These are phyloP conservation scores for Cytospora leucostoma DNA, from an alignment of 2,329 filamentous ascomycete genomes.

Conservation along the genomic window DNA sequence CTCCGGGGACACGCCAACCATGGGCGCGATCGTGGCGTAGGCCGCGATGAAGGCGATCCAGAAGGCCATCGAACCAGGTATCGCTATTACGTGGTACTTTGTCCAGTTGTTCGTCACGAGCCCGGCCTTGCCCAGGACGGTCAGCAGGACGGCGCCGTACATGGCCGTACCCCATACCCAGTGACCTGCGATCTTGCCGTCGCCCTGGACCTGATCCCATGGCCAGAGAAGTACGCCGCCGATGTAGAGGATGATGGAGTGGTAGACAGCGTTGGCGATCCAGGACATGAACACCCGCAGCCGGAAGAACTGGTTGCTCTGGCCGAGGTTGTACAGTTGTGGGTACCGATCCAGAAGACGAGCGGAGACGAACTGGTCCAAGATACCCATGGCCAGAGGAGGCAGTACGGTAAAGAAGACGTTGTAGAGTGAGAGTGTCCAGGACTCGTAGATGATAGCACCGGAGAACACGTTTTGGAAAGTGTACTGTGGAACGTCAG, in stretches of 20 bases:
- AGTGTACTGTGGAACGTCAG: conserved; percentile 65
- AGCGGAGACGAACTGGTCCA: conserved; percentile 96
- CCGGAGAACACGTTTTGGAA: conserved; percentile 99
- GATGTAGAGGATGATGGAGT: conserved; percentile 91
- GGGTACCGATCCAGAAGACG: conserved; percentile 92
- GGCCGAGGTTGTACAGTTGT: conserved; percentile 90
- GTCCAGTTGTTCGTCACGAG: conserved; percentile 98
- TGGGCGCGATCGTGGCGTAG: conserved; percentile 85
- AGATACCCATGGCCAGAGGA: conserved; percentile 90
- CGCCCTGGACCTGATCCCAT: conserved; percentile 72
- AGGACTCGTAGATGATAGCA: conserved; percentile 97
- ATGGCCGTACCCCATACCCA: conserved; percentile 98
- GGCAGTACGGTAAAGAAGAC: conserved; percentile 95
- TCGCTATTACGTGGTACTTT: conserved; percentile 94
- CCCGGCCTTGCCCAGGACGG: conserved; percentile 91
- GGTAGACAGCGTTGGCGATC: conserved; percentile 93
- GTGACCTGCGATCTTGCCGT: conserved; percentile 84
- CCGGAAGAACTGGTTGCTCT: conserved; percentile 91
- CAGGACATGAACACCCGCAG: conserved; percentile 90
- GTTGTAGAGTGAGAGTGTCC: conserved; percentile 99
- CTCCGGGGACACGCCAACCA: conserved; percentile 76
- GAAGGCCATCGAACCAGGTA: conserved; percentile 87
- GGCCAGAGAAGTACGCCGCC: conserved; percentile 79
- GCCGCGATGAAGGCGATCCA: conserved; percentile 90
- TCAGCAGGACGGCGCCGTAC: conserved; percentile 91